These are phyloP conservation scores for Xylaria bambusicola DNA, from an alignment of 495 filamentous ascomycete species.

Conservation along the genomic window DNA sequence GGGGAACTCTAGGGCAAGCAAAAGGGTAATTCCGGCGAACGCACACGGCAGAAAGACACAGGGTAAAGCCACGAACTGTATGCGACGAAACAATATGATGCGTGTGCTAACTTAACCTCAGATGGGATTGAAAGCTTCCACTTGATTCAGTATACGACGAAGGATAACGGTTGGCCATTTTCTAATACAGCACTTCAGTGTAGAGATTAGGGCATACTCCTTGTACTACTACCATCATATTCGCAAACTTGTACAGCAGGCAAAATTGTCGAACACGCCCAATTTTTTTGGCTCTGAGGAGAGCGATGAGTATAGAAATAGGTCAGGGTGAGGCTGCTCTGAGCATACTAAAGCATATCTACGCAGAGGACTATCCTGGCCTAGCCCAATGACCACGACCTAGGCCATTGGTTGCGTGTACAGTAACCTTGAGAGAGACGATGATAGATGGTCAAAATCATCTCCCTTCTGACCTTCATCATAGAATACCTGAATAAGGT, in stretches of 20 bases:
- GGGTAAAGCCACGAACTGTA: constrained; percentile 59
- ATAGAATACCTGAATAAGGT: too few species aligned
- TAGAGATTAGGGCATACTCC: constrained; percentile 7
- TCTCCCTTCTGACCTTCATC: neutral
- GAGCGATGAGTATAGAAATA: constrained; percentile 6
- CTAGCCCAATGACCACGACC: too few species aligned
- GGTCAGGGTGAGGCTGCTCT: neutral
- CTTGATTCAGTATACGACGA: neutral
- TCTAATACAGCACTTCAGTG: neutral
- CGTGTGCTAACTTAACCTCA: constrained; percentile 25
- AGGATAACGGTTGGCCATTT: neutral
- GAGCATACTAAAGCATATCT: too few species aligned
- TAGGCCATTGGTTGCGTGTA: too few species aligned
- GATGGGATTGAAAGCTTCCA: constrained; percentile 50
- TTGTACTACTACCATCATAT: constrained; percentile 19
- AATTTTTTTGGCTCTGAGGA: neutral
- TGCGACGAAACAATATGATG: neutral
- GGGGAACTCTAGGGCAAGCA: constrained; percentile 66
- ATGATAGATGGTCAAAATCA: neutral
- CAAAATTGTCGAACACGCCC: neutral
- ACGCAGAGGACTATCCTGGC: too few species aligned
- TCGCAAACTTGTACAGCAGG: constrained; percentile 17
- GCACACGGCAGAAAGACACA: constrained; percentile 78
- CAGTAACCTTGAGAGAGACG: neutral
- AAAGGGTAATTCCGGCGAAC: constrained; percentile 63